These are phyloP conservation scores for Kentomonas sorsogonicus DNA, from an alignment of 208 protist species.

Conservation along the genomic window DNA sequence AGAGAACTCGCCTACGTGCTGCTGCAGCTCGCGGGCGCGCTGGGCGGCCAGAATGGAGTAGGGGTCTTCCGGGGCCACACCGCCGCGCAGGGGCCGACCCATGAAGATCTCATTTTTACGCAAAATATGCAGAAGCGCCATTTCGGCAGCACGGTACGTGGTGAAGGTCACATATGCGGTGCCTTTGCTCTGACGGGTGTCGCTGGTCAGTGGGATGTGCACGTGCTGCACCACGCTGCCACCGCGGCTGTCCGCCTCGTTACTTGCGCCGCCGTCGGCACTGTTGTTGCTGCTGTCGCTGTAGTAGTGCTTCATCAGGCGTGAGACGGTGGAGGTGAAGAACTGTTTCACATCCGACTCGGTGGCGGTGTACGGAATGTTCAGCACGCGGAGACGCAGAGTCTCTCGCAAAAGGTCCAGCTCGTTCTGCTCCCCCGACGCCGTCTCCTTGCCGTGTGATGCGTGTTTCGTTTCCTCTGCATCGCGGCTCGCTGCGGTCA, in stretches of 20 bases:
- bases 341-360: constrained; percentile 93
- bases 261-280: constrained; percentile 91
- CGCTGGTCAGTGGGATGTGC: constrained; percentile 92
- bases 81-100: constrained; percentile 72
- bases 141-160: constrained; percentile 77
- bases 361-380: constrained; percentile 93
- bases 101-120: constrained; percentile 90
- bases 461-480: not conserved
- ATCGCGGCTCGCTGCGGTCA: no score
- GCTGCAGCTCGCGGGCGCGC: not conserved
- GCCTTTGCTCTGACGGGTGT: constrained; percentile 91
- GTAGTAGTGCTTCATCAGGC: not conserved
- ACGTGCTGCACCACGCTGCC: constrained; percentile 90
- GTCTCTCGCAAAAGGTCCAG: constrained; percentile 57
- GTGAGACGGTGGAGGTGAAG: constrained; percentile 42
- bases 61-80: constrained; percentile 69
- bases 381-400: constrained; percentile 92
- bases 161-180: constrained; percentile 91
- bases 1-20: no score
- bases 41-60: constrained; percentile 25
- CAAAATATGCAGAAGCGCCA: constrained; percentile 64
- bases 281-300: no score
- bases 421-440: constrained; percentile 10
- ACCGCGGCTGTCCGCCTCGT: constrained; percentile 70
- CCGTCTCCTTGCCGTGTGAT: not conserved